These are phyloP conservation scores for Ceratonia siliqua DNA, from an alignment of 306 rosid genomes.

Conservation along the genomic window DNA sequence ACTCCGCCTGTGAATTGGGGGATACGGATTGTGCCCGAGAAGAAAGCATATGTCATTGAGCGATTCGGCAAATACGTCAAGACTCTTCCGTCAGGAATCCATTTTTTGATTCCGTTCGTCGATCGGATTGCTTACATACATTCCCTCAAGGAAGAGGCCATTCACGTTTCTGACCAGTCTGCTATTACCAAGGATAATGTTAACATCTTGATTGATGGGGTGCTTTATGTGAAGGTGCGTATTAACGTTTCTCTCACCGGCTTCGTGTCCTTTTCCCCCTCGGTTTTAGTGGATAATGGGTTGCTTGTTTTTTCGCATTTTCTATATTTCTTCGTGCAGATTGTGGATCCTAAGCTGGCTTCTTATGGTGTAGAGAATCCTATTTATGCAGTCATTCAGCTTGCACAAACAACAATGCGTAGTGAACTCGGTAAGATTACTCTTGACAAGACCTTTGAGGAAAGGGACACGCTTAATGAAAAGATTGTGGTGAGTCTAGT, in stretches of 20 bases:
- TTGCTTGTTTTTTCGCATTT: background rate
- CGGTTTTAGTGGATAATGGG: background rate
- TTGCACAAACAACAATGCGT: constrained; percentile 97
- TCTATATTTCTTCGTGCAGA: constrained; percentile 45
- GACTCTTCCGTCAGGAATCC: constrained; percentile 88
- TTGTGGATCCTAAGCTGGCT: constrained; percentile 89
- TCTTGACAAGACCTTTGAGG: constrained; percentile 93
- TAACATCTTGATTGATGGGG: constrained; percentile 83
- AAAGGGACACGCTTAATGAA: constrained; percentile 75
- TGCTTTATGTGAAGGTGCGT: constrained; percentile 80
- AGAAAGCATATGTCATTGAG: constrained; percentile 85
- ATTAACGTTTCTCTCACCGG: background rate
- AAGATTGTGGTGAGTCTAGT: constrained; percentile 67
- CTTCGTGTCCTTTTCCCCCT: background rate
- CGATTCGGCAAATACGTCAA: constrained; percentile 85
- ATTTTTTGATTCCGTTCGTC: constrained; percentile 79
- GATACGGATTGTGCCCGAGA: constrained; percentile 90
- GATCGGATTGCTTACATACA: constrained; percentile 87
- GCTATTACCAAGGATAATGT: constrained; percentile 94
- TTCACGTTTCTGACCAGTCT: constrained; percentile 76
- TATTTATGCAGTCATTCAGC: constrained; percentile 82
- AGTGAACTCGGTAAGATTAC: constrained; percentile 95
- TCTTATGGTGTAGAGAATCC: constrained; percentile 94
- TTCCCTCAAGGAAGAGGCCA: constrained; percentile 91
- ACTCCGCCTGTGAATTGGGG: constrained; percentile 92